Percentiles rank a stretch among this genome's conserved stretches.
Conservation (phyloP, 1,284 basidiomycete species). For the Peniophora sp. region DNA sequence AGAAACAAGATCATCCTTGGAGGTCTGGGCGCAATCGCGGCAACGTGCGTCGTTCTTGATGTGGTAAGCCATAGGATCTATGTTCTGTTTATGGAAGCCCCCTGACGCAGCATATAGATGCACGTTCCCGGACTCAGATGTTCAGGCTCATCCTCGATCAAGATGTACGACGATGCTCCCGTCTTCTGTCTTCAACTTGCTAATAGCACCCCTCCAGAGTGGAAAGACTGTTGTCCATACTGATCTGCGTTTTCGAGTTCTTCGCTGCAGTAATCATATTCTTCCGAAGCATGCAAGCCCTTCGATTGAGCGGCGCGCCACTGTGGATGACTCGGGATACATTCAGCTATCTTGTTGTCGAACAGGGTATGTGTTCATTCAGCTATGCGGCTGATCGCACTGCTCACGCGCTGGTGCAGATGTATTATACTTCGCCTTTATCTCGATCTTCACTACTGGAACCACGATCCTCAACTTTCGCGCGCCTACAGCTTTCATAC, state of each 20-base stretch:
- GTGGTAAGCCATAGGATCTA: slow-evolving; percentile 16
- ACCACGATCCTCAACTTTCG: slow-evolving; percentile 16
- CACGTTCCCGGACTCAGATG: slow-evolving; percentile 1
- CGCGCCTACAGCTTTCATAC: slow-evolving; percentile 17
- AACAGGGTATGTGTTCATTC: background rate
- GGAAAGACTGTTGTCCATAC: background rate
- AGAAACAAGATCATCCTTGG: slow-evolving; percentile 17
- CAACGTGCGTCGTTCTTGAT: slow-evolving; percentile 20
- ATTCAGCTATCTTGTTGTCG: background rate
- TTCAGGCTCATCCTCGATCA: background rate
- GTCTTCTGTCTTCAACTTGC: background rate
- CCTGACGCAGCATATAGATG: slow-evolving; percentile 3
- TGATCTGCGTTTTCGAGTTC: slow-evolving; percentile 1
- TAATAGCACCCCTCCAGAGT: background rate
- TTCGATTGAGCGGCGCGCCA: background rate
- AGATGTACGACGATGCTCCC: background rate
- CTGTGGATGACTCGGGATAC: background rate
- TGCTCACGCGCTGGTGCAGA: slow-evolving; percentile 7
- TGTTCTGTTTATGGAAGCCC: slow-evolving; percentile 6
- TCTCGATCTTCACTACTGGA: slow-evolving; percentile 20
- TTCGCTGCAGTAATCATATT: background rate
- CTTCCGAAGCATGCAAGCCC: slow-evolving; percentile 1
- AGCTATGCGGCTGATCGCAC: background rate
- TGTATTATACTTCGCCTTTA: slow-evolving; percentile 5
- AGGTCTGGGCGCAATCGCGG: slow-evolving; percentile 18